phyloP scores from a whole-genome alignment of 140 eudicot genomes.

The Ambrosia hybrid region DNA sequence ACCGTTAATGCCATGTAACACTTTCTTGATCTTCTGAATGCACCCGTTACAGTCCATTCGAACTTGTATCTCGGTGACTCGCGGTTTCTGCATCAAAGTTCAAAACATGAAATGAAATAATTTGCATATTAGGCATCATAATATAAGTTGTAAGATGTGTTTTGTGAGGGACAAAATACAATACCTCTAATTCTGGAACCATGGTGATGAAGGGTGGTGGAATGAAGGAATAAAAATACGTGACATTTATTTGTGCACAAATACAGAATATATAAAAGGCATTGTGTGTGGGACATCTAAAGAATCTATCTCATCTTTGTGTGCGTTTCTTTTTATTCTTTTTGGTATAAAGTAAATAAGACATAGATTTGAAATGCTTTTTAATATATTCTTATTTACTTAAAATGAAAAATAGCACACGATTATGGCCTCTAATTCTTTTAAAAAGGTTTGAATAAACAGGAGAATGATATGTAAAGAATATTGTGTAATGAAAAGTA shows the following conservation, averaged over 20 bases:
- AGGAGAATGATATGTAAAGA: neutral
- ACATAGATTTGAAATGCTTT: neutral
- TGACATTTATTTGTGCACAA: slow-evolving; percentile 47
- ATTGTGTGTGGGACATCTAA: slow-evolving; percentile 71
- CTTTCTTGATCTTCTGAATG: slow-evolving; percentile 91
- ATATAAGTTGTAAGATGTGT: neutral
- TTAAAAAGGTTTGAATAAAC: slow-evolving; percentile 19
- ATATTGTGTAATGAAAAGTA: neutral
- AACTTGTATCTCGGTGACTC: slow-evolving; percentile 81
- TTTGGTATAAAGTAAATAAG: neutral
- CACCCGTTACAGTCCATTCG: slow-evolving; percentile 99
- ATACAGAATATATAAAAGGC: slow-evolving; percentile 73
- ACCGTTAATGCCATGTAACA: slow-evolving; percentile 75
- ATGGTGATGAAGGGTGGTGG: slow-evolving; percentile 41
- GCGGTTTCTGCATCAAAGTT: slow-evolving; percentile 65
- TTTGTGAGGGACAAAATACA: slow-evolving; percentile 15
- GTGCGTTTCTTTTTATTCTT: slow-evolving; percentile 21
- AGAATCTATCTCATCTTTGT: slow-evolving; percentile 53
- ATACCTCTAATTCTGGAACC: slow-evolving; percentile 82
- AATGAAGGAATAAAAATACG: slow-evolving; percentile 50
- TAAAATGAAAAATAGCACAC: neutral
- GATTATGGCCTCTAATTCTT: neutral
- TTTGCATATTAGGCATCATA: slow-evolving; percentile 12
- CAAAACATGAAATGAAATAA: slow-evolving; percentile 25
- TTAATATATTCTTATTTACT: neutral